Evolutionary conservation across 176 grass and related monocot species (phyloP).

Genomic region (Puccinellia tenuiflora): DNA sequence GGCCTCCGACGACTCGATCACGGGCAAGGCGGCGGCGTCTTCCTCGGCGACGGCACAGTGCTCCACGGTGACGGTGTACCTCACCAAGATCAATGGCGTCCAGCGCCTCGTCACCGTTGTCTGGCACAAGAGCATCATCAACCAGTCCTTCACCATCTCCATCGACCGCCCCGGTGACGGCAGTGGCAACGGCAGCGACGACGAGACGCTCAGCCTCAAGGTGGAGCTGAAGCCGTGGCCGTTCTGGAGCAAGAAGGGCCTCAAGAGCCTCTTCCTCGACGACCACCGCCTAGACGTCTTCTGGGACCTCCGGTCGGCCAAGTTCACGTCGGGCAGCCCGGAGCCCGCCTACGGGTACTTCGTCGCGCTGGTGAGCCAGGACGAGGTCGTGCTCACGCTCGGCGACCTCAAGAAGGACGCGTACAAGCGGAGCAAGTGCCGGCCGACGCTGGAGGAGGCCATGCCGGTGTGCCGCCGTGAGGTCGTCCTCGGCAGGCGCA

Average conservation of each 20-base stretch:
- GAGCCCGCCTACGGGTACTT: conserved; percentile 66
- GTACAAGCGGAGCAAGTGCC: conserved; percentile 72
- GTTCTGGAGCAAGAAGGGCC: conserved; percentile 91
- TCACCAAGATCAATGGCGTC: conserved; percentile 47
- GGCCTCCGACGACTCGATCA: conserved; percentile 40
- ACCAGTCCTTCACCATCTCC: conserved; percentile 89
- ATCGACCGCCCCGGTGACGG: conserved; percentile 25
- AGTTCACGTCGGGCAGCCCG: conserved; percentile 52
- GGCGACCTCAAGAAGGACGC: conserved; percentile 84
- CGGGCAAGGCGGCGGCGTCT: conserved; percentile 11
- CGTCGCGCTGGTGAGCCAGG: conserved; percentile 54
- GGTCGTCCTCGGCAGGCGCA: conserved; percentile 53
- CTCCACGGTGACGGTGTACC: conserved; percentile 61
- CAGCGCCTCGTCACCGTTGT: conserved; percentile 46
- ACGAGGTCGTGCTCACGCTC: conserved; percentile 64
- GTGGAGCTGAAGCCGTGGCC: conserved; percentile 97
- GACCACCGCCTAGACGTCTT: conserved; percentile 58
- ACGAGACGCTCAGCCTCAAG: conserved; percentile 45
- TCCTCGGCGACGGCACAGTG: conserved; percentile 44
- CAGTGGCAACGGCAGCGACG: background rate
- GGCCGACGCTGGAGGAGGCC: conserved; percentile 71
- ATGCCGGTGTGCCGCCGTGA: conserved; percentile 57
- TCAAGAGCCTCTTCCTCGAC: conserved; percentile 56
- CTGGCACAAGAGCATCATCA: conserved; percentile 86
- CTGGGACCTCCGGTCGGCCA: conserved; percentile 85